Conservation (phyloP, 495 filamentous ascomycete species). For the Penicillium alfredii region DNA sequence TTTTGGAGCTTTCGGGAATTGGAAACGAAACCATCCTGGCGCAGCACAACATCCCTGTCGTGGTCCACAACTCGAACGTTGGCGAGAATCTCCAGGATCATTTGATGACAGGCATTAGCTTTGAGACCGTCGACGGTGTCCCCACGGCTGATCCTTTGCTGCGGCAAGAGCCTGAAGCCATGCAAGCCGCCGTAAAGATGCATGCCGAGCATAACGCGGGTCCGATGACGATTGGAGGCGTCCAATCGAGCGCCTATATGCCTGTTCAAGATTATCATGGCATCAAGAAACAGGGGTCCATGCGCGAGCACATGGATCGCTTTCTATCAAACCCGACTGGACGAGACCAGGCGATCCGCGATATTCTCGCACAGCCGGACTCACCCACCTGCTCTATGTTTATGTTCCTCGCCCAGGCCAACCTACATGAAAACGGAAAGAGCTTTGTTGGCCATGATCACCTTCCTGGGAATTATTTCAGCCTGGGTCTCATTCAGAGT, state of each 20-base stretch:
- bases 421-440: conserved; percentile 5
- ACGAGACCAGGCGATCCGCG: conserved; percentile 6
- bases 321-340: neutral
- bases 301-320: neutral
- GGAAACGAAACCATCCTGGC: conserved; percentile 20
- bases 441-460: conserved; percentile 8
- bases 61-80: conserved; percentile 28
- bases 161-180: conserved; percentile 3
- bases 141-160: conserved; percentile 2
- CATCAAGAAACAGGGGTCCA: neutral
- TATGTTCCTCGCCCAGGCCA: conserved; percentile 10
- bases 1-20: conserved; percentile 48
- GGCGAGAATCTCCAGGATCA: conserved; percentile 41
- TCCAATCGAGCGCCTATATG: conserved; percentile 9
- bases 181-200: conserved; percentile 7
- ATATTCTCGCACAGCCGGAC: conserved; percentile 6
- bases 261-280: conserved; percentile 4
- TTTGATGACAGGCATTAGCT: conserved; percentile 7
- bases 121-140: neutral
- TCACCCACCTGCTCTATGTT: conserved; percentile 4
- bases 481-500: conserved; percentile 13
- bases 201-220: conserved; percentile 8
- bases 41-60: conserved; percentile 22
- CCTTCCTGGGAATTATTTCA: conserved; percentile 12
- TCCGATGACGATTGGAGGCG: conserved; percentile 6